phyloP scores from a whole-genome alignment of 2,329 filamentous ascomycete genomes.

The Aschersonia sp. region DNA sequence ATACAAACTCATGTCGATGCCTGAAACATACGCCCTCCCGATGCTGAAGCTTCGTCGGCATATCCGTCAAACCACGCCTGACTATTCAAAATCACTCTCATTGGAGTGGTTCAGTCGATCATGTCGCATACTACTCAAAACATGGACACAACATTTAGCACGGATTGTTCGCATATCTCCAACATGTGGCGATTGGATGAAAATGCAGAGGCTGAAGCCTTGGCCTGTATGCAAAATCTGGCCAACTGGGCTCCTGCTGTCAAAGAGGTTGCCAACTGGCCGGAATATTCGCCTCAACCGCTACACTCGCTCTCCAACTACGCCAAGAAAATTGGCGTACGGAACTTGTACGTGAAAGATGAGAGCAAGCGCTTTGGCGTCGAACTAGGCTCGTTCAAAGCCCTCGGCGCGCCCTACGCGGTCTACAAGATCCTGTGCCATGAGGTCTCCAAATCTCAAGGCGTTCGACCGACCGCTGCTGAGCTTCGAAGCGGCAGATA shows the following conservation, averaged over 20 bases:
- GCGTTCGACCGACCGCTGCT: slow-evolving; percentile 1
- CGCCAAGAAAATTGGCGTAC: slow-evolving; percentile 4
- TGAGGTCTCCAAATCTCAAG: slow-evolving; percentile 1
- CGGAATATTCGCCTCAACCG: slow-evolving; percentile 6
- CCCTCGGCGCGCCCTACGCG: slow-evolving; percentile 7
- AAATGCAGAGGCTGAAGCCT: not conserved
- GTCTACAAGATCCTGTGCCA: slow-evolving; percentile 5
- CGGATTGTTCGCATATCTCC: not conserved
- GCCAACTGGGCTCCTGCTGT: slow-evolving; percentile 4
- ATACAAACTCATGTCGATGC: too few species aligned
- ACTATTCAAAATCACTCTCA: too few species aligned
- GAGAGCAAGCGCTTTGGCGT: slow-evolving; percentile 6
- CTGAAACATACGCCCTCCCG: too few species aligned
- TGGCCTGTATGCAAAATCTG: slow-evolving; percentile 4
- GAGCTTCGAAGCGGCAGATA: slow-evolving; percentile 5
- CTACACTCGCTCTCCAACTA: slow-evolving; percentile 3
- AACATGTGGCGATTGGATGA: not conserved
- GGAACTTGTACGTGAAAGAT: slow-evolving; percentile 5
- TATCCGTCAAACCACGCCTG: too few species aligned
- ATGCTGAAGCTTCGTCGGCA: too few species aligned
- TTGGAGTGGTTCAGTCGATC: too few species aligned
- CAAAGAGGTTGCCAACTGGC: slow-evolving; percentile 6
- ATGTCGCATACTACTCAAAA: too few species aligned
- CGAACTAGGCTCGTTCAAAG: slow-evolving; percentile 6
- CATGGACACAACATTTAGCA: not conserved